Conservation (phyloP, 129 eudicot species). For the Logfia minima region DNA sequence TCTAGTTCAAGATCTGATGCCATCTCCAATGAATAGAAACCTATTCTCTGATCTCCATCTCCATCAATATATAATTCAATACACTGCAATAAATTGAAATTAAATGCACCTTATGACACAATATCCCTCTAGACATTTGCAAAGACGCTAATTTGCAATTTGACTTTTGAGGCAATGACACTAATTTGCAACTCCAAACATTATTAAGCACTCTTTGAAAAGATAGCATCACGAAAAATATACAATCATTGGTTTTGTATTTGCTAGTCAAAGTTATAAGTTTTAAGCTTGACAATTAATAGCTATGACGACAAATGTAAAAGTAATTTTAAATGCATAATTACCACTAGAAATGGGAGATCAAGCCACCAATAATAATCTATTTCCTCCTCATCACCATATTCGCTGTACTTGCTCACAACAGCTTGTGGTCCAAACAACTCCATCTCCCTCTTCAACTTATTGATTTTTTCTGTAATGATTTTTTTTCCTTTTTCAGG, state of each 20-base stretch:
- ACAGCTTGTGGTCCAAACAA: constrained; percentile 91
- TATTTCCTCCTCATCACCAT: constrained; percentile 75
- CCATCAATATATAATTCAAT: constrained; percentile 74
- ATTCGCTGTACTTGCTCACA: constrained; percentile 84
- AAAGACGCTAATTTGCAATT: background rate
- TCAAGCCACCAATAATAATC: constrained; percentile 99
- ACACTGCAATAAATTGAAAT: constrained; percentile 47
- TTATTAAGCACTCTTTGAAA: background rate
- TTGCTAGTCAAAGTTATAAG: background rate
- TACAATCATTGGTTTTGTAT: background rate
- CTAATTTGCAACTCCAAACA: constrained; percentile 13
- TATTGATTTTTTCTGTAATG: constrained; percentile 59
- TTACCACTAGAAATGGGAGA: constrained; percentile 78
- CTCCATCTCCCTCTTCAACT: constrained; percentile 87
- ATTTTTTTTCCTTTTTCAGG: constrained; percentile 63
- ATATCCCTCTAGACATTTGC: background rate
- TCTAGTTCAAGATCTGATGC: constrained; percentile 85
- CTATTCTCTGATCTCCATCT: constrained; percentile 56
- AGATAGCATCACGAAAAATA: background rate
- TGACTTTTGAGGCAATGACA: background rate
- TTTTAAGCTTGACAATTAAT: constrained; percentile 8
- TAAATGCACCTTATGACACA: background rate
- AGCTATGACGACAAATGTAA: background rate
- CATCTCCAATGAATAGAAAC: constrained; percentile 94
- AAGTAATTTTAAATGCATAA: background rate